Conservation (phyloP, 2,329 filamentous ascomycete genomes). For the Pseudopithomyces maydicus region DNA sequence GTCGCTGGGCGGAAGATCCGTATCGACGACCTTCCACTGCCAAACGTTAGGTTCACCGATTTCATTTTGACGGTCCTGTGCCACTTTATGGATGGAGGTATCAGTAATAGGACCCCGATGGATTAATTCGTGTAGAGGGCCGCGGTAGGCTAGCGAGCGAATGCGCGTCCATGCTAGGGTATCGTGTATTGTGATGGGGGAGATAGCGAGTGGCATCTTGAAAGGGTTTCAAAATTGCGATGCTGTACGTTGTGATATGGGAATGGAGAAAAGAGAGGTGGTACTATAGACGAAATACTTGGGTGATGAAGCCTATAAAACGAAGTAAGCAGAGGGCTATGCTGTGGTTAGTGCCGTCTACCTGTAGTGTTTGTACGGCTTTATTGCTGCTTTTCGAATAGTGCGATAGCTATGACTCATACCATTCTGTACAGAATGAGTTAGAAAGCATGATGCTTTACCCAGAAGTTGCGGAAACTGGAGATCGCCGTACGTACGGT, state of each 20-base stretch:
- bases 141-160: constrained; percentile 32
- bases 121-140: constrained; percentile 35
- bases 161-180: constrained; percentile 36
- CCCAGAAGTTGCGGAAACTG: too few relatives aligned
- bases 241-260: background rate
- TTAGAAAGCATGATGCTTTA: too few relatives aligned
- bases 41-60: constrained; percentile 28
- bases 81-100: constrained; percentile 27
- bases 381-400: too few relatives aligned
- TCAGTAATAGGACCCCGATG: constrained; percentile 31
- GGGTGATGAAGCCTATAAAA: too few relatives aligned
- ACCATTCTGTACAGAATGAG: too few relatives aligned
- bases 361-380: too few relatives aligned
- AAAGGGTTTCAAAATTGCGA: background rate
- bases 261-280: background rate
- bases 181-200: constrained; percentile 26
- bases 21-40: constrained; percentile 42
- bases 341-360: too few relatives aligned
- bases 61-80: constrained; percentile 27
- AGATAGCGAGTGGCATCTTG: constrained; percentile 31
- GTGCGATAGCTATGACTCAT: too few relatives aligned
- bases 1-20: constrained; percentile 23
- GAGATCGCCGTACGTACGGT: too few relatives aligned
- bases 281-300: background rate
- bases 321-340: too few relatives aligned